Percentiles rank a stretch among this genome's conserved stretches.
These are phyloP conservation scores for Fraxinus ornus DNA, from an alignment of 305 asterid species.

Conservation along the genomic window DNA sequence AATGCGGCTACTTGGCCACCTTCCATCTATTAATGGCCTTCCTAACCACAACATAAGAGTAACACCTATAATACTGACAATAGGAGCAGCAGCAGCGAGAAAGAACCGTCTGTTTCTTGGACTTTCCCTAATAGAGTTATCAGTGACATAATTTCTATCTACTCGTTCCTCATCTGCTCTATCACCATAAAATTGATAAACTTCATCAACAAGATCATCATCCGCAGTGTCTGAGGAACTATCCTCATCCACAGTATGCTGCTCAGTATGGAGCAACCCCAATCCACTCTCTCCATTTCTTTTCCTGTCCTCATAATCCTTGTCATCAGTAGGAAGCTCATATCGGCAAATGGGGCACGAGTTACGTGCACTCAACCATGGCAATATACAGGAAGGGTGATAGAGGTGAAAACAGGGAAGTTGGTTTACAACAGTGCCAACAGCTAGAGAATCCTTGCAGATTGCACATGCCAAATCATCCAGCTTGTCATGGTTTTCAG, in stretches of 20 bases:
- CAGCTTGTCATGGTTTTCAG: conserved; percentile 40
- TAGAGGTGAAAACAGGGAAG: conserved; percentile 83
- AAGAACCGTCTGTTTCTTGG: conserved; percentile 57
- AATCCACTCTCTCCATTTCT: conserved; percentile 29
- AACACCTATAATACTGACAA: conserved; percentile 63
- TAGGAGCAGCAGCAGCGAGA: conserved; percentile 65
- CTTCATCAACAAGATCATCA: conserved; percentile 32
- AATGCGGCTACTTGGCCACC: conserved; percentile 34
- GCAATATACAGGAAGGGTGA: conserved; percentile 79
- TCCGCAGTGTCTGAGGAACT: conserved; percentile 34
- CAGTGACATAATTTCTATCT: conserved; percentile 25
- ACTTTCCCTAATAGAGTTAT: conserved; percentile 19
- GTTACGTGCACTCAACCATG: conserved; percentile 77
- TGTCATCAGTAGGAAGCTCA: conserved; percentile 90
- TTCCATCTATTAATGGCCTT: conserved; percentile 38
- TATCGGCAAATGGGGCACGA: conserved; percentile 93
- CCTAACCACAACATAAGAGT: conserved; percentile 65
- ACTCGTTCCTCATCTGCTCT: conserved; percentile 28
- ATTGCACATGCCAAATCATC: conserved; percentile 67
- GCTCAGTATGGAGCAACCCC: conserved; percentile 24
- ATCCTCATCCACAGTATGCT: conserved; percentile 33
- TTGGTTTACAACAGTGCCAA: conserved; percentile 60
- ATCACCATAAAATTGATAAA: conserved; percentile 19
- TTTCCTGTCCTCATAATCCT: conserved; percentile 65
- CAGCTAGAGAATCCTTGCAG: conserved; percentile 74